Base-by-base conservation (phyloP, 2,329 filamentous ascomycete species). In the Geoglossum cookeanum region DNA sequence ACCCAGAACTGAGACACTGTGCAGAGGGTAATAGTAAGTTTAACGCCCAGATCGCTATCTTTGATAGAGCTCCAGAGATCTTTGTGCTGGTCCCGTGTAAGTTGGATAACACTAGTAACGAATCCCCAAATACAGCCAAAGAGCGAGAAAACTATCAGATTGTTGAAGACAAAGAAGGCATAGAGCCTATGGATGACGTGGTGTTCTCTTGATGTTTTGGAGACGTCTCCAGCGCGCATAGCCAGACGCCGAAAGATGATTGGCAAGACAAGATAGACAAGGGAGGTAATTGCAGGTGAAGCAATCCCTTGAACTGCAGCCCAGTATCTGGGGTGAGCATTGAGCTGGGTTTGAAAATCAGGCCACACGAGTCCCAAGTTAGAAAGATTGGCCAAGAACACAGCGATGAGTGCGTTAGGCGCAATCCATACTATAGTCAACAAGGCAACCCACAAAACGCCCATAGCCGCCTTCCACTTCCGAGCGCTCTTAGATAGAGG, bases 151-250 rank as follows among this genome's bases (percentile, higher is more conserved):
- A 97, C 83, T 62, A 98, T 74, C 57, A 98, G 71, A 66, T 97
- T 97, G 78, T 98, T 98, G 75, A 98, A 89, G 56, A 96, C 80
- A 70, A 98, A 98, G 73, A 98, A 98, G 17, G 86, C 79, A 70
- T 94, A 98, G 1, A 98, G 77, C 69, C 94, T 94, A 61, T 81
- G 83, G 59, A 92, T 78, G 56, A 98, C 92, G 68, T 97, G 91
- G 33, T 88, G 79, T 68, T 98, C 92, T 57, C 92, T 81, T 30
- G 87, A 87, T 0, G 87, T 94, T 71, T 97, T 98, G 53, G 88
- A 94, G 62, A 85, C 78, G 66, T 97, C 91, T 61, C 92, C 92
- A 3, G 87, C 85, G 62, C 80, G 80, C 60, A 89, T 84, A 4
- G 88, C 85, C 42, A 98, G 75, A 27, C 87, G 83, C 58, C 92